Conservation (phyloP, 208 protist species). For the Naegleria lovaniensis region DNA sequence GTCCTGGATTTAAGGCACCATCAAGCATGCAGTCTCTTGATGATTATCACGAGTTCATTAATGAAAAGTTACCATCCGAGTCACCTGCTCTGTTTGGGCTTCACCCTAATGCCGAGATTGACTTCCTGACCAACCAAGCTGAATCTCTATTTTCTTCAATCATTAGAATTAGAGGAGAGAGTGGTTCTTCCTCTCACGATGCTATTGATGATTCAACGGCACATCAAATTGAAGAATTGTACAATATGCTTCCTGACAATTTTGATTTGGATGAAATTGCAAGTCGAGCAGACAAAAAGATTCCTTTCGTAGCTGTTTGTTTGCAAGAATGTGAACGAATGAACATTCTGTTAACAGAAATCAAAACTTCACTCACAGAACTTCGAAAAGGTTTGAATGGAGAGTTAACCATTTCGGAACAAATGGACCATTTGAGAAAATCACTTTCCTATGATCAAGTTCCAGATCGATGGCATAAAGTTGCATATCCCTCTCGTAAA, state of each 20-base stretch:
- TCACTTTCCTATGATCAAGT: slow-evolving; percentile 74
- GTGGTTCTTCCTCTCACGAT: slow-evolving; percentile 32
- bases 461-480: slow-evolving; percentile 52
- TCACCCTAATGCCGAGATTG: slow-evolving; percentile 79
- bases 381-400: slow-evolving; percentile 62
- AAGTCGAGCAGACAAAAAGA: slow-evolving; percentile 48
- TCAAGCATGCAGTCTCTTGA: slow-evolving; percentile 42
- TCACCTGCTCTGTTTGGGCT: slow-evolving; percentile 66
- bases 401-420: slow-evolving; percentile 69
- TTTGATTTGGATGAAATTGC: slow-evolving; percentile 39
- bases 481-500: slow-evolving; percentile 60
- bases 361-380: slow-evolving; percentile 57
- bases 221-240: slow-evolving; percentile 51
- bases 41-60: slow-evolving; percentile 63
- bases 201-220: slow-evolving; percentile 40
- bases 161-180: slow-evolving; percentile 50
- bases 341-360: slow-evolving; percentile 59
- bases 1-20: slow-evolving; percentile 48
- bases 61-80: slow-evolving; percentile 61
- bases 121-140: slow-evolving; percentile 54
- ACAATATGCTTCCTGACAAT: slow-evolving; percentile 48
- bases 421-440: slow-evolving; percentile 83
- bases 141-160: slow-evolving; percentile 59
- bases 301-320: slow-evolving; percentile 63
- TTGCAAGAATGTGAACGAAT: slow-evolving; percentile 75